These are phyloP conservation scores for Fusarium sp. DNA, from an alignment of 2,329 filamentous ascomycete species.

Conservation along the genomic window DNA sequence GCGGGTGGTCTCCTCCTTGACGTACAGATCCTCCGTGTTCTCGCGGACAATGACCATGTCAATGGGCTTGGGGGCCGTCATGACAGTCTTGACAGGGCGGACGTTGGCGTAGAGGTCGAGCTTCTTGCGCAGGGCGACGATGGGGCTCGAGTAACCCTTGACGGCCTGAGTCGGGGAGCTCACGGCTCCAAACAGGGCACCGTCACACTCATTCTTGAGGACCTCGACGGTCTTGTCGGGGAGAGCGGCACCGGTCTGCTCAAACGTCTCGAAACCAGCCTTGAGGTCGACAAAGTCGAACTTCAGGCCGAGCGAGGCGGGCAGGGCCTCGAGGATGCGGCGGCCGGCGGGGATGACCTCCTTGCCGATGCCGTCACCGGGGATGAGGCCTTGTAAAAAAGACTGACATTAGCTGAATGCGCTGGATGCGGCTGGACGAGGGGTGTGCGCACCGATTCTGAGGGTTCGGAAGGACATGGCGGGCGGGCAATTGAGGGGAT, in stretches of 20 bases:
- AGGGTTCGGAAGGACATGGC: slow-evolving; percentile 61
- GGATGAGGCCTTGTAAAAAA: slow-evolving; percentile 82
- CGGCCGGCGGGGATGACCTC: slow-evolving; percentile 98
- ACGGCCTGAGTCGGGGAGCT: slow-evolving; percentile 91
- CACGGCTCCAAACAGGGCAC: slow-evolving; percentile 96
- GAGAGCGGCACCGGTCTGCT: slow-evolving; percentile 88
- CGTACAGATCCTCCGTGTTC: slow-evolving; percentile 98
- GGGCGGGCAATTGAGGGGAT: slow-evolving; percentile 44
- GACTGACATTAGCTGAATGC: not conserved
- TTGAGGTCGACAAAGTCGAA: slow-evolving; percentile 96
- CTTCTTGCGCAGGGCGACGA: slow-evolving; percentile 95
- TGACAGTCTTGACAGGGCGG: slow-evolving; percentile 90
- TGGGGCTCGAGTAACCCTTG: slow-evolving; percentile 95
- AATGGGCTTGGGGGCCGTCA: slow-evolving; percentile 78
- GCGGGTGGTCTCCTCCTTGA: slow-evolving; percentile 94
- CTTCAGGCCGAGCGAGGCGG: slow-evolving; percentile 89
- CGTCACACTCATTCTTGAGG: slow-evolving; percentile 93
- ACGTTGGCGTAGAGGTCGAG: slow-evolving; percentile 98
- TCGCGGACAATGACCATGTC: slow-evolving; percentile 99
- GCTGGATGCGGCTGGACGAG: not conserved
- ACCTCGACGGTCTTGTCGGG: slow-evolving; percentile 92
- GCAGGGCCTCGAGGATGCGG: slow-evolving; percentile 92
- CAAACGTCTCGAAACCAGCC: slow-evolving; percentile 94
- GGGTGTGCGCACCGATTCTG: slow-evolving; percentile 55
- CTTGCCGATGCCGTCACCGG: slow-evolving; percentile 97